These are phyloP conservation scores for Metschnikowia colocasiae DNA, from an alignment of 805 yeast species.

Conservation along the genomic window DNA sequence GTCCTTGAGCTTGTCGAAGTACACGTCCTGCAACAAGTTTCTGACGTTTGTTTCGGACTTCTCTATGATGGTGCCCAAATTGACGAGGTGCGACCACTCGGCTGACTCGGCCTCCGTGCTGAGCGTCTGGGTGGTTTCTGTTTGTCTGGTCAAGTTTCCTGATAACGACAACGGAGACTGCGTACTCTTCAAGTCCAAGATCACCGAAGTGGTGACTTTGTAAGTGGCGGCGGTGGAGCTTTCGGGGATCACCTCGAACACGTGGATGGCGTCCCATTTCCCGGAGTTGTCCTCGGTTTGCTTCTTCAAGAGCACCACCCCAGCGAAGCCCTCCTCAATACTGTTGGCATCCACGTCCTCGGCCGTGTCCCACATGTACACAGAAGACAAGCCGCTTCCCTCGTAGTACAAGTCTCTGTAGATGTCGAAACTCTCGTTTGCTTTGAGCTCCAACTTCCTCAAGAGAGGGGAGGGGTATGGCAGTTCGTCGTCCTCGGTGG, in stretches of 20 bases:
- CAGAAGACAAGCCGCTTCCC: slow-evolving; percentile 81
- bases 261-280: slow-evolving; percentile 92
- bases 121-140: slow-evolving; percentile 50
- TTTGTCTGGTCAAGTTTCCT: slow-evolving; percentile 85
- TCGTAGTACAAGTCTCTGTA: slow-evolving; percentile 93
- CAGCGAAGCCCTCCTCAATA: slow-evolving; percentile 68
- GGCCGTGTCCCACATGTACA: slow-evolving; percentile 85
- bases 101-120: slow-evolving; percentile 36
- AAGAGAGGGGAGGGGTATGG: slow-evolving; percentile 67
- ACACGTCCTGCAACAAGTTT: slow-evolving; percentile 85
- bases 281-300: slow-evolving; percentile 48
- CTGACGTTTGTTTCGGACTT: slow-evolving; percentile 85
- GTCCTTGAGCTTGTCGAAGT: slow-evolving; percentile 91
- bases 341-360: slow-evolving; percentile 45
- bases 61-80: slow-evolving; percentile 81
- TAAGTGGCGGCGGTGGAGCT: slow-evolving; percentile 44
- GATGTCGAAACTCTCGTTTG: slow-evolving; percentile 88
- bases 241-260: slow-evolving; percentile 64
- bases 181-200: slow-evolving; percentile 53
- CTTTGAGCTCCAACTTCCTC: slow-evolving; percentile 70
- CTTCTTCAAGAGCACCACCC: slow-evolving; percentile 84
- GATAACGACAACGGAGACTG: slow-evolving; percentile 45
- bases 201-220: slow-evolving; percentile 82
- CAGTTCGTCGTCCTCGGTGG: slow-evolving; percentile 42
- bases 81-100: slow-evolving; percentile 71